Conservation (phyloP, 495 filamentous ascomycete genomes). For the Annulohypoxylon moriforme region DNA sequence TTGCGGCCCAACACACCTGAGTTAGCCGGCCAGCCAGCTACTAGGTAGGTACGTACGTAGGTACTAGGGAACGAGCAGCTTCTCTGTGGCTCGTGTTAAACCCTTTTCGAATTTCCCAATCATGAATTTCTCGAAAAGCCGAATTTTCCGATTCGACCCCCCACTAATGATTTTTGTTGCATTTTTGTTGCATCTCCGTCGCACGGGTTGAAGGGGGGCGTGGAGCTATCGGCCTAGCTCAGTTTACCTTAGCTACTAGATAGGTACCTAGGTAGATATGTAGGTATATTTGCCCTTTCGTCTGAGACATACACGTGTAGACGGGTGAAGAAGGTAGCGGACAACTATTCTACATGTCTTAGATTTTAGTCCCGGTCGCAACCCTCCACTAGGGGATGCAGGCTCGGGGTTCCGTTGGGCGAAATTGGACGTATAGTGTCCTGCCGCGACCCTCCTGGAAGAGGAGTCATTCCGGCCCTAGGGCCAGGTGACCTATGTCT, state of each 20-base stretch:
- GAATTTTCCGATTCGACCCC: slow-evolving; percentile 40
- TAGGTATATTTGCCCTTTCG: slow-evolving; percentile 20
- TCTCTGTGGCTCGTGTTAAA: slow-evolving; percentile 7
- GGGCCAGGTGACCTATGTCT: slow-evolving; percentile 37
- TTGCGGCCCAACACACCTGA: slow-evolving; percentile 23
- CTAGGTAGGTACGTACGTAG: not conserved
- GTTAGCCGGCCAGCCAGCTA: not conserved
- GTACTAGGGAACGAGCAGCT: not conserved
- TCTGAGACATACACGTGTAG: slow-evolving; percentile 34
- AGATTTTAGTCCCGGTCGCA: slow-evolving; percentile 30
- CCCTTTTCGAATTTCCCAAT: slow-evolving; percentile 17
- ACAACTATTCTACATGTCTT: slow-evolving; percentile 36
- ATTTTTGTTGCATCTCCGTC: slow-evolving; percentile 17
- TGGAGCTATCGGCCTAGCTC: slow-evolving; percentile 33
- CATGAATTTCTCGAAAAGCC: slow-evolving; percentile 22
- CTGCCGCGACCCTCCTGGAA: slow-evolving; percentile 42
- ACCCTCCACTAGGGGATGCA: slow-evolving; percentile 44
- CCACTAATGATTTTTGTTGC: not conserved
- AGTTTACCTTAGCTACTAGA: not conserved
- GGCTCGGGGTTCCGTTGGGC: slow-evolving; percentile 34
- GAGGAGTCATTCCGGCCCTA: slow-evolving; percentile 32
- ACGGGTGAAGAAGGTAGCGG: slow-evolving; percentile 24
- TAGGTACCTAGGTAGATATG: too few relatives aligned
- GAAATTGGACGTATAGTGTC: slow-evolving; percentile 35
- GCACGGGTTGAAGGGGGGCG: slow-evolving; percentile 29